Conservation (phyloP, 495 filamentous ascomycete genomes). For the Penicillium riverlandense region DNA sequence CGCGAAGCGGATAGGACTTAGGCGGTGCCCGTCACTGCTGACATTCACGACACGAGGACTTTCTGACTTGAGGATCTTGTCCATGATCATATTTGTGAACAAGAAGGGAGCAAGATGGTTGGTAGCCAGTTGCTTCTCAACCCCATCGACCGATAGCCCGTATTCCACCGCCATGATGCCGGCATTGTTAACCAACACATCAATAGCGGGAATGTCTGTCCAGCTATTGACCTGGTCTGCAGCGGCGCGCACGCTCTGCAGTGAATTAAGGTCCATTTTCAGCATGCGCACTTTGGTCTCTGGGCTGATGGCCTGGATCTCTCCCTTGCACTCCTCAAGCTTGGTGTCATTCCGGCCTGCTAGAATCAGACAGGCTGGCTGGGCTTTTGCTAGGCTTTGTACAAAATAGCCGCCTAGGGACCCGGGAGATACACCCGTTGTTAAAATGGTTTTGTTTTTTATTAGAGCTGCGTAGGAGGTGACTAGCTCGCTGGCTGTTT, state of each 20-base stretch:
- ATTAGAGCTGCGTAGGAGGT: conserved; percentile 9
- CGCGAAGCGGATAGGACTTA: conserved; percentile 37
- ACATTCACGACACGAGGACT: conserved; percentile 21
- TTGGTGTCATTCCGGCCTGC: conserved; percentile 41
- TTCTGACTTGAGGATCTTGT: conserved; percentile 26
- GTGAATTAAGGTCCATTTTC: conserved; percentile 34
- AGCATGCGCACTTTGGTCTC: conserved; percentile 25
- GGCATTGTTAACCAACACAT: conserved; percentile 68
- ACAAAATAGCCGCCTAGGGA: conserved; percentile 42
- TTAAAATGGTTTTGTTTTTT: conserved; percentile 32
- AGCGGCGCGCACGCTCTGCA: conserved; percentile 38
- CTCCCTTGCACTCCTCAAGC: conserved; percentile 23
- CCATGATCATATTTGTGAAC: conserved; percentile 49
- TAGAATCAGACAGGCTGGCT: conserved; percentile 47
- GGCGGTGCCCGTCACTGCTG: conserved; percentile 29
- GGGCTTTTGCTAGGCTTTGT: conserved; percentile 38
- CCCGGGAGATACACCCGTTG: conserved; percentile 43
- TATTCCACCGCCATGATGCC: conserved; percentile 51
- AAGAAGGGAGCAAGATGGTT: conserved; percentile 55
- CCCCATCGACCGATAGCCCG: conserved; percentile 25
- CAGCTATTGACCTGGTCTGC: conserved; percentile 39
- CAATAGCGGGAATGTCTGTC: conserved; percentile 43
- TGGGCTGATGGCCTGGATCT: conserved; percentile 25
- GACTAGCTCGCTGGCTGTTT: conserved; percentile 1
- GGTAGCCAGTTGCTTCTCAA: conserved; percentile 49